phyloP scores from a whole-genome alignment of 495 filamentous ascomycete genomes.

The Daldinia caldariorum region DNA sequence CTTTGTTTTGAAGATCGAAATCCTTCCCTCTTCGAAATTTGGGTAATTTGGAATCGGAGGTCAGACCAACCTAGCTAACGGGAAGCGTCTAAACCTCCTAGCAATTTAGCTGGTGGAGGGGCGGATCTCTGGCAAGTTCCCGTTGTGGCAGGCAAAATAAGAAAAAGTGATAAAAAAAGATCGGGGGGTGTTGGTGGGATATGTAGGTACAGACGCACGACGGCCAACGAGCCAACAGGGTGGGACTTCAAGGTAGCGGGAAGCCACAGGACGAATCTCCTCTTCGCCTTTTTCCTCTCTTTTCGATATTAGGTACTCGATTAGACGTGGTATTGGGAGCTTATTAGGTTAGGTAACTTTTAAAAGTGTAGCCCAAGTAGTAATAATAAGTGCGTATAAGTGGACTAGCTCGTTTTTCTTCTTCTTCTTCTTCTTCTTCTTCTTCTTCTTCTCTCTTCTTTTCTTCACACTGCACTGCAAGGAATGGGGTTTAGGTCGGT shows the following conservation, averaged over 20 bases:
- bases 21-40: constrained; percentile 22
- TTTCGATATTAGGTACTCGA: not conserved
- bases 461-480: constrained; percentile 39
- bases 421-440: not conserved
- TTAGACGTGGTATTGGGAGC: not conserved
- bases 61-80: constrained; percentile 14
- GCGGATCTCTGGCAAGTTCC: constrained; percentile 29
- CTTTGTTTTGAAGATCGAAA: not conserved
- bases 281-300: not conserved
- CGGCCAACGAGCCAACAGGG: constrained; percentile 34
- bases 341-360: constrained; percentile 18
- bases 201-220: constrained; percentile 46
- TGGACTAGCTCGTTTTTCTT: constrained; percentile 18
- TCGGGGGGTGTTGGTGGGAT: constrained; percentile 39
- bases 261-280: no score
- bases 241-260: constrained; percentile 13
- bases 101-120: constrained; percentile 30
- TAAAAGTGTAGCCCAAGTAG: not conserved
- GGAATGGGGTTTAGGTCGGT: constrained; percentile 43
- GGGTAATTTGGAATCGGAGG: constrained; percentile 1
- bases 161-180: constrained; percentile 24
- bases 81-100: constrained; percentile 24
- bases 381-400: not conserved
- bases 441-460: not conserved
- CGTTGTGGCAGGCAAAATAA: constrained; percentile 24